Percentiles rank a stretch among this genome's conserved stretches.
phyloP scores from a whole-genome alignment of 2,329 filamentous ascomycete species.

The Neofusicoccum kwambonambiense region DNA sequence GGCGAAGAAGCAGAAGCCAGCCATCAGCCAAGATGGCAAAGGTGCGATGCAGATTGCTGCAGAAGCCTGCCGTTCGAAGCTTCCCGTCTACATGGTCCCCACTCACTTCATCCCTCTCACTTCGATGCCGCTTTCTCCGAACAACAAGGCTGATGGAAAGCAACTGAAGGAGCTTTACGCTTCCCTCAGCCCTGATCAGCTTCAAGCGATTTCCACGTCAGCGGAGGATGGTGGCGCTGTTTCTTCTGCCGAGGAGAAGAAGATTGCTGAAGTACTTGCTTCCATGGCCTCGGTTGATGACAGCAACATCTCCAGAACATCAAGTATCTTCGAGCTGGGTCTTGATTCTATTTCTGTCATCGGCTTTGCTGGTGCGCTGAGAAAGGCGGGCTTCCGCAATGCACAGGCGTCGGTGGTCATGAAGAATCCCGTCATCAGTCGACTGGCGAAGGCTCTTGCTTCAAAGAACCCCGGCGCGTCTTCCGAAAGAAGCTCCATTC shows the following conservation, averaged over 20 bases:
- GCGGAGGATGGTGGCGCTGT: conserved; percentile 24
- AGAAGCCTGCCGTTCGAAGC: conserved; percentile 63
- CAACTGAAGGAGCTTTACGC: conserved; percentile 66
- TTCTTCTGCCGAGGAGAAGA: conserved; percentile 41
- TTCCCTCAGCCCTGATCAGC: conserved; percentile 56
- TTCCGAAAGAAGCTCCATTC: conserved; percentile 29
- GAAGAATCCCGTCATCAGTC: conserved; percentile 49
- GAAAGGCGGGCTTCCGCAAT: conserved; percentile 58
- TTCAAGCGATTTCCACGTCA: conserved; percentile 54
- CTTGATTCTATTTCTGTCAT: conserved; percentile 86
- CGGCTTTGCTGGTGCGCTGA: conserved; percentile 64
- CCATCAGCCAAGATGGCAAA: conserved; percentile 23
- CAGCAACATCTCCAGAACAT: conserved; percentile 50
- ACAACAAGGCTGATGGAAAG: conserved; percentile 85
- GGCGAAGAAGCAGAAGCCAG: conserved; percentile 22
- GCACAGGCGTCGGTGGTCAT: conserved; percentile 68
- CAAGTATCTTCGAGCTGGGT: conserved; percentile 81
- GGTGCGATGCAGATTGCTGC: conserved; percentile 18
- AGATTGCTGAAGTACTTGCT: conserved; percentile 56
- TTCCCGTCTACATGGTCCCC: conserved; percentile 89
- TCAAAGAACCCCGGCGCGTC: conserved; percentile 10
- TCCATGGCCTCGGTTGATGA: conserved; percentile 50
- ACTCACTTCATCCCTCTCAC: conserved; percentile 74
- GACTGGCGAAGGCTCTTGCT: conserved; percentile 38
- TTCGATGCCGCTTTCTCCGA: conserved; percentile 75